phyloP scores from a whole-genome alignment of 2,329 filamentous ascomycete species.

The Diaporthe aspalathi region DNA sequence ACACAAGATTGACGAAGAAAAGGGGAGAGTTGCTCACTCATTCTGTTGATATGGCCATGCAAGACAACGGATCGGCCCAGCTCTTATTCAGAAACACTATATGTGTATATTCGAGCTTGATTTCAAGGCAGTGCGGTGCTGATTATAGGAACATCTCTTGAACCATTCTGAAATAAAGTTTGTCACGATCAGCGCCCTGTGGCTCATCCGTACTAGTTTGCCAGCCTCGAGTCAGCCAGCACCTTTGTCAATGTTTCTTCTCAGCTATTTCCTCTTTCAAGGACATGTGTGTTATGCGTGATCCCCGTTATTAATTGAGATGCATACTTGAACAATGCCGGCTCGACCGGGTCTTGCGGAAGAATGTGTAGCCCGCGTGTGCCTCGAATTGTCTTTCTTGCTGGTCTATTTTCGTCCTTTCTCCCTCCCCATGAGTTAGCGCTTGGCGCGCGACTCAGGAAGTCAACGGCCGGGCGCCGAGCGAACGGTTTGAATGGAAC shows the following conservation, averaged over 20 bases:
- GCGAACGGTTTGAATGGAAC: neutral
- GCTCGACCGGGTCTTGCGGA: neutral
- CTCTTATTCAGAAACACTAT: slow-evolving; percentile 10
- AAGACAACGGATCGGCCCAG: neutral
- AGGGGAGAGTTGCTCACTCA: neutral
- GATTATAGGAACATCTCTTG: slow-evolving; percentile 11
- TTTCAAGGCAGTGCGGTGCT: neutral
- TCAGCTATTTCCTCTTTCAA: neutral
- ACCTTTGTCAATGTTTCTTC: neutral
- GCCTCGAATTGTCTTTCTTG: neutral
- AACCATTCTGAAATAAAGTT: slow-evolving; percentile 3
- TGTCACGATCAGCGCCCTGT: neutral
- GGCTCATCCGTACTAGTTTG: neutral
- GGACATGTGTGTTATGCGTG: neutral
- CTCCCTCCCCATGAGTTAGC: neutral
- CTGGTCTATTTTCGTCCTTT: slow-evolving; percentile 14
- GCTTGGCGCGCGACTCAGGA: slow-evolving; percentile 25
- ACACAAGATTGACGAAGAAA: neutral
- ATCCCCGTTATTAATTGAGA: slow-evolving; percentile 5
- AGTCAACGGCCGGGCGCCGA: slow-evolving; percentile 8
- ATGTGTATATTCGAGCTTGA: neutral
- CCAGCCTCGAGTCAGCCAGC: slow-evolving; percentile 17
- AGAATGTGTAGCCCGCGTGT: neutral
- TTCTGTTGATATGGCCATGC: neutral
- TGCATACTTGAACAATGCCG: neutral